These are phyloP conservation scores for Saccharata proteae DNA, from an alignment of 2,329 filamentous ascomycete genomes.

Conservation along the genomic window DNA sequence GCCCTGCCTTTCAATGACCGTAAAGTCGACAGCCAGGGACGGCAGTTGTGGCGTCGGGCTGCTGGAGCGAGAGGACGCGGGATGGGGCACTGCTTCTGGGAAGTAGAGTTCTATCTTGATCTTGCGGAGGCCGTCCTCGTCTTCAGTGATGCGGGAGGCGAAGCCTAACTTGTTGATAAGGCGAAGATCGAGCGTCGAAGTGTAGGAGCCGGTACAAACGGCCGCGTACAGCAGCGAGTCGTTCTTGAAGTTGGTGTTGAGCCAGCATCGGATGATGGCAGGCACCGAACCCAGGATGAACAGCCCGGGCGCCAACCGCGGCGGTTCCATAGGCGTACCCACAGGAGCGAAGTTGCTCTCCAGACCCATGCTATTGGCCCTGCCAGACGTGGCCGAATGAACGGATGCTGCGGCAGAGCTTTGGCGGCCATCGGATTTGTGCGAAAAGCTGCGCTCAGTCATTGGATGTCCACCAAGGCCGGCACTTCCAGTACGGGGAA, in stretches of 20 bases:
- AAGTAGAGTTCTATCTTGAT: conserved; percentile 77
- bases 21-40: conserved; percentile 66
- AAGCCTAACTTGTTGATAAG: conserved; percentile 66
- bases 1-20: conserved; percentile 50
- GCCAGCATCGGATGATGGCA: conserved; percentile 90
- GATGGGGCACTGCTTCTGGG: conserved; percentile 75
- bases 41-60: conserved; percentile 72
- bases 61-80: conserved; percentile 58
- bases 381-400: conserved; percentile 63
- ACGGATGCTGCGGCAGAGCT: conserved; percentile 83
- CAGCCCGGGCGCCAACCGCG: conserved; percentile 68
- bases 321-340: conserved; percentile 42
- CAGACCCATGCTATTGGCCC: conserved; percentile 78
- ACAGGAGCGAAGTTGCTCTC: conserved; percentile 59
- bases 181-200: conserved; percentile 66
- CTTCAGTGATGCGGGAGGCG: conserved; percentile 50
- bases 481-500: conserved; percentile 66
- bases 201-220: conserved; percentile 82
- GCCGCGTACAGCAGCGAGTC: conserved; percentile 82
- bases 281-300: conserved; percentile 81
- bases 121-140: conserved; percentile 50
- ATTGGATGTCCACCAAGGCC: conserved; percentile 66
- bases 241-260: conserved; percentile 82
- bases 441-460: conserved; percentile 83
- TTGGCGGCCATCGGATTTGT: conserved; percentile 90